Evolutionary conservation across 495 filamentous ascomycete genomes (phyloP).

Genomic region (Xylaria venustula): DNA sequence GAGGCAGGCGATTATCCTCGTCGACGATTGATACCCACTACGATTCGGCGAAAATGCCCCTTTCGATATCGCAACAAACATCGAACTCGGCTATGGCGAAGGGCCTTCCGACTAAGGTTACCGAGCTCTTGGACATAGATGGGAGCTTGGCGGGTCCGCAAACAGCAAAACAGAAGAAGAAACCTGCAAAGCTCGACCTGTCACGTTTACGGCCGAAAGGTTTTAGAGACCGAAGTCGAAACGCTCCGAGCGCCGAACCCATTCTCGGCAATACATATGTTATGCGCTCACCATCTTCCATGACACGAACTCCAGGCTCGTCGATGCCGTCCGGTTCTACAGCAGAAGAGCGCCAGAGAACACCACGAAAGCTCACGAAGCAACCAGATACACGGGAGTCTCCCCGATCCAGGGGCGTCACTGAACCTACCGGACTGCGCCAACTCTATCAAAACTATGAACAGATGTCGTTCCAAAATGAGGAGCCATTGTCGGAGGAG

Average conservation of each 20-base stretch:
- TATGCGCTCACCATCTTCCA: constrained; percentile 40
- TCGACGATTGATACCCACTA: constrained; percentile 54
- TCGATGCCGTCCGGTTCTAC: constrained; percentile 19
- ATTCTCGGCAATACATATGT: constrained; percentile 31
- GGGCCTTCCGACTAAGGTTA: constrained; percentile 45
- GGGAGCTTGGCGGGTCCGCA: constrained; percentile 20
- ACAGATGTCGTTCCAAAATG: constrained; percentile 43
- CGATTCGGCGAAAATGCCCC: constrained; percentile 49
- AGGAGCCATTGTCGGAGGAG: constrained; percentile 29
- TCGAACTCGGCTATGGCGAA: constrained; percentile 55
- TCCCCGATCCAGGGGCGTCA: constrained; percentile 34
- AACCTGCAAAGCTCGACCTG: constrained; percentile 48
- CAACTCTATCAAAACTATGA: constrained; percentile 56
- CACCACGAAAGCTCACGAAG: constrained; percentile 22
- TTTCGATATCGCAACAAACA: constrained; percentile 55
- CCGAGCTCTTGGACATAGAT: constrained; percentile 43
- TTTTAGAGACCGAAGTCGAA: constrained; percentile 23
- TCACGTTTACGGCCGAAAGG: constrained; percentile 36
- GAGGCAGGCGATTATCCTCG: constrained; percentile 44
- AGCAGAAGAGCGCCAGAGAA: constrained; percentile 17
- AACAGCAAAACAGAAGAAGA: constrained; percentile 40
- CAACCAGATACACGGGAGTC: constrained; percentile 19
- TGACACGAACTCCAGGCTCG: constrained; percentile 33
- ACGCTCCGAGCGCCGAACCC: constrained; percentile 4
- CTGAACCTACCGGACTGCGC: constrained; percentile 31